phyloP scores from a whole-genome alignment of 208 protist species.

The Trypanosoma mega region DNA sequence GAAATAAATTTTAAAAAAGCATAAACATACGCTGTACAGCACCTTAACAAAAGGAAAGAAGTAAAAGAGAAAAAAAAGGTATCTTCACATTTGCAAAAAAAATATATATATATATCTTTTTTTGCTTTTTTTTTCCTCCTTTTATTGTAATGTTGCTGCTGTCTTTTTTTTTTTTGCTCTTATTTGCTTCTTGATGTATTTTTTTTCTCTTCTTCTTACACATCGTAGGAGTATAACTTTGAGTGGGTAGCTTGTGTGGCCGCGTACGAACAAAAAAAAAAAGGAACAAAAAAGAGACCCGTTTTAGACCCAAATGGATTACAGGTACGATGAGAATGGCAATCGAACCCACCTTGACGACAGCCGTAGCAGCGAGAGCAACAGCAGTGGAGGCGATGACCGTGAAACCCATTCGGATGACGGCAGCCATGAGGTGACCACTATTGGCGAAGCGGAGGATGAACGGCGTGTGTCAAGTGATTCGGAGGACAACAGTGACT shows the following conservation, averaged over 20 bases:
- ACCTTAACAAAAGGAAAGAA: no score
- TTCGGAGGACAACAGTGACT: constrained; percentile 41
- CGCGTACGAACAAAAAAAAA: constrained; percentile 4
- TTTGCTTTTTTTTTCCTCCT: constrained; percentile 18
- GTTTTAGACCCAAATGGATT: constrained; percentile 47
- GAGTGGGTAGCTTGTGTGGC: no score
- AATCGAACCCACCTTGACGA: constrained; percentile 34
- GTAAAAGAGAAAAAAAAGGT: no score
- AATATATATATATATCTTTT: no score
- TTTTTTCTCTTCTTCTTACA: no score
- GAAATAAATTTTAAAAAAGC: no score
- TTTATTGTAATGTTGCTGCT: no score
- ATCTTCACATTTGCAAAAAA: no score
- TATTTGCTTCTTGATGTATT: neutral
- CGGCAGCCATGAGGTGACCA: neutral
- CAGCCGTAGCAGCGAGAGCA: constrained; percentile 22
- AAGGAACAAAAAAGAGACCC: neutral
- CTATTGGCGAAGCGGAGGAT: constrained; percentile 10
- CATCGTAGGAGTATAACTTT: no score
- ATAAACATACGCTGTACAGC: no score
- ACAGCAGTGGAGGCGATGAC: constrained; percentile 17
- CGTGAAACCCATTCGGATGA: constrained; percentile 1
- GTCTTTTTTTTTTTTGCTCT: constrained; percentile 7
- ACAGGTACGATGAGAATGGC: constrained; percentile 73
- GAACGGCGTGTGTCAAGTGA: no score